These are phyloP conservation scores for Pseudogymnoascus sp. DNA, from an alignment of 2,329 filamentous ascomycete species.

Conservation along the genomic window DNA sequence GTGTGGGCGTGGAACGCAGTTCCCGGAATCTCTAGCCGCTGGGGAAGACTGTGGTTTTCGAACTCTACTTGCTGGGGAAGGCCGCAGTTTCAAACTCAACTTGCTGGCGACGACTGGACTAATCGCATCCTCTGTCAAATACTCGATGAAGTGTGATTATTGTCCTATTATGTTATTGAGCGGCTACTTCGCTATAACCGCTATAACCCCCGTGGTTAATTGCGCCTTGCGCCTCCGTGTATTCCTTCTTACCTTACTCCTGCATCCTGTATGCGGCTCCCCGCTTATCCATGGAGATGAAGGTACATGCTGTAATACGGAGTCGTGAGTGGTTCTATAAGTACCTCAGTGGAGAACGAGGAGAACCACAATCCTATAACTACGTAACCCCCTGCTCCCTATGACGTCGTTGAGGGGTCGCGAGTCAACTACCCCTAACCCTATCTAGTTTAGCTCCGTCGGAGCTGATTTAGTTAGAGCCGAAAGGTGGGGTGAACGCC, in stretches of 20 bases:
- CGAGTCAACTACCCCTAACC: neutral
- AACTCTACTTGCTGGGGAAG: neutral
- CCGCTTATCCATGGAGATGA: neutral
- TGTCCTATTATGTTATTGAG: neutral
- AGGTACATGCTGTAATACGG: neutral
- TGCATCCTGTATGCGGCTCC: neutral
- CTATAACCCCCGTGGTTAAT: neutral
- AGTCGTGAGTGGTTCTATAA: neutral
- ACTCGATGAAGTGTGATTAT: neutral
- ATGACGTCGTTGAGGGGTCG: slow-evolving; percentile 3
- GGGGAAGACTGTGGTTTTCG: neutral
- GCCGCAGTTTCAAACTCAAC: neutral
- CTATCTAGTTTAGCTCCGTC: neutral
- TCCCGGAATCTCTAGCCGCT: neutral
- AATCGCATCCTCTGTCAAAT: neutral
- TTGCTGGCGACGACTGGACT: neutral
- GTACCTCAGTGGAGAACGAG: neutral
- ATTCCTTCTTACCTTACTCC: neutral
- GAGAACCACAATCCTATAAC: neutral
- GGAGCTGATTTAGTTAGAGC: slow-evolving; percentile 6
- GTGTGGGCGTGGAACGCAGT: neutral
- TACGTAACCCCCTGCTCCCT: slow-evolving; percentile 2
- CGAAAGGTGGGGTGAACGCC: neutral
- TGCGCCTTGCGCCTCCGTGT: neutral
- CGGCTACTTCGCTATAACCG: neutral